Conservation (phyloP, 2,329 filamentous ascomycete species). For the Mollisia scopiformis region DNA sequence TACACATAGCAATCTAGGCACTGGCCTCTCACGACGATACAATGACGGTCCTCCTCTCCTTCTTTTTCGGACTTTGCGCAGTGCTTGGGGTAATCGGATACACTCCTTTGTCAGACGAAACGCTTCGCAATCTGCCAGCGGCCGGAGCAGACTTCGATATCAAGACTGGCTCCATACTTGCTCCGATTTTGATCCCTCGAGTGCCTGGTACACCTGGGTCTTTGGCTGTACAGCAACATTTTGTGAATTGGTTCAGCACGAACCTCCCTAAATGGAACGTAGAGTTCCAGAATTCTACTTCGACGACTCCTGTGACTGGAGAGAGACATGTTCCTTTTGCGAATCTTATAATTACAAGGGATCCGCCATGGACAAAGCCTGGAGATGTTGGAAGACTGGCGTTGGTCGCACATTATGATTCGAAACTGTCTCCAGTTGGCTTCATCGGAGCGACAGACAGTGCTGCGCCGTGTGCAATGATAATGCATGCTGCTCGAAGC, state of each 20-base stretch:
- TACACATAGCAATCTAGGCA: slow-evolving; percentile 22
- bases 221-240: slow-evolving; percentile 73
- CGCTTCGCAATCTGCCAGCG: slow-evolving; percentile 72
- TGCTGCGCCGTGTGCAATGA: slow-evolving; percentile 90
- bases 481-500: slow-evolving; percentile 82
- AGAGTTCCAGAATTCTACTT: slow-evolving; percentile 87
- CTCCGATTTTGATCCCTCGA: slow-evolving; percentile 85
- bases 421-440: slow-evolving; percentile 75
- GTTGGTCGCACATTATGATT: slow-evolving; percentile 93
- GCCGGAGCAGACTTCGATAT: slow-evolving; percentile 80
- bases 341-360: slow-evolving; percentile 84
- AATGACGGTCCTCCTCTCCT: slow-evolving; percentile 22
- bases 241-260: slow-evolving; percentile 77
- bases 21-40: slow-evolving; percentile 22
- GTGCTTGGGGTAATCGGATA: slow-evolving; percentile 28
- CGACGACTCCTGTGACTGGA: slow-evolving; percentile 76
- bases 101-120: slow-evolving; percentile 69
- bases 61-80: slow-evolving; percentile 21
- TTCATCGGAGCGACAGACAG: slow-evolving; percentile 96
- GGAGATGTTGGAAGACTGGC: slow-evolving; percentile 83
- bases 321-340: slow-evolving; percentile 76
- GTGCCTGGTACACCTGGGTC: slow-evolving; percentile 86
- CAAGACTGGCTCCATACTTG: slow-evolving; percentile 71
- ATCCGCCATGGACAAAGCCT: slow-evolving; percentile 77
- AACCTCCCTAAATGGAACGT: slow-evolving; percentile 80